Conservation (phyloP, 1,139 yeast species). For the Magnusiomyces paraingens region DNA sequence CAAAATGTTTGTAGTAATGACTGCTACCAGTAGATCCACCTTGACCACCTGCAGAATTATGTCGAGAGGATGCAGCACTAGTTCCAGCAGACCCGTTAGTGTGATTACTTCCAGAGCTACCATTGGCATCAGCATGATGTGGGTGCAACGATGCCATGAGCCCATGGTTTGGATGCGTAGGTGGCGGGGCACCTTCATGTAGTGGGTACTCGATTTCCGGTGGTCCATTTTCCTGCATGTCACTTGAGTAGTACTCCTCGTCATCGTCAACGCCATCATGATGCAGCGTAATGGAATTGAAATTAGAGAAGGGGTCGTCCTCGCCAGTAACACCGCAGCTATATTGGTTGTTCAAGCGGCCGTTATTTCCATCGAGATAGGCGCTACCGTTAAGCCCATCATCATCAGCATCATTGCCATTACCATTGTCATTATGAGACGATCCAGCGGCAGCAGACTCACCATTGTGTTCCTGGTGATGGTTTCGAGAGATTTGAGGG, state of each 20-base stretch:
- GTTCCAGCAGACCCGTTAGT: background rate
- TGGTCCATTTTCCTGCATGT: constrained; percentile 3
- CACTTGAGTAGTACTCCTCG: background rate
- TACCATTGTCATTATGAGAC: background rate
- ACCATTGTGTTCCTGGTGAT: constrained; percentile 1
- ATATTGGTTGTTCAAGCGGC: constrained; percentile 6
- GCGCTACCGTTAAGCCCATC: background rate
- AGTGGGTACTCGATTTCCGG: too few species aligned
- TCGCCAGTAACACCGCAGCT: constrained; percentile 24
- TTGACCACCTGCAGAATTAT: background rate
- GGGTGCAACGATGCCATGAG: background rate
- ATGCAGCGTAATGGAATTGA: constrained; percentile 83
- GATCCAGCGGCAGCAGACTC: background rate
- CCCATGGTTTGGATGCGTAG: too few species aligned
- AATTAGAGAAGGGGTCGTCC: constrained; percentile 78
- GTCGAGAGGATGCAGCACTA: constrained; percentile 8
- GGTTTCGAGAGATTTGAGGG: constrained; percentile 38
- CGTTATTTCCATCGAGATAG: background rate
- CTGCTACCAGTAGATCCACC: background rate
- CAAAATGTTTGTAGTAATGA: constrained; percentile 13
- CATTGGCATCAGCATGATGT: constrained; percentile 10
- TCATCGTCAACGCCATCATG: constrained; percentile 41
- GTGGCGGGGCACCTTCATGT: too few species aligned
- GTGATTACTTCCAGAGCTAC: constrained; percentile 5
- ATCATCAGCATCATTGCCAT: constrained; percentile 17